Conservation (phyloP, 768 basidiomycete species). For the Podaxis pistillaris region DNA sequence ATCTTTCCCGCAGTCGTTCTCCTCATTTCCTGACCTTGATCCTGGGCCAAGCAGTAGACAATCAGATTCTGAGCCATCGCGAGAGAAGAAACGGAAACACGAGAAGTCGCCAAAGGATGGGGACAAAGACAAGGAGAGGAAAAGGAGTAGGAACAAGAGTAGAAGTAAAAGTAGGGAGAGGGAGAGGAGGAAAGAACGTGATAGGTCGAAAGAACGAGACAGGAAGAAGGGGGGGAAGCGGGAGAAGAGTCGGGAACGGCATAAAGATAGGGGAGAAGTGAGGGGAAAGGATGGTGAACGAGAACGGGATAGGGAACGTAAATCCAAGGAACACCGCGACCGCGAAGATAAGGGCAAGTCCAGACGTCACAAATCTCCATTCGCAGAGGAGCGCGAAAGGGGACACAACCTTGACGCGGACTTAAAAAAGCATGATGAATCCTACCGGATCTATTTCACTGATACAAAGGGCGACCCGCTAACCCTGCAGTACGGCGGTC, state of each 20-base stretch:
- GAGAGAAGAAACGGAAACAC: conserved; percentile 14
- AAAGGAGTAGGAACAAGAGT: conserved; percentile 20
- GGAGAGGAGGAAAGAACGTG: conserved; percentile 18
- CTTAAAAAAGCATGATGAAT: conserved; percentile 17
- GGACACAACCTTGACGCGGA: neutral
- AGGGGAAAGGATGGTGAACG: conserved; percentile 20
- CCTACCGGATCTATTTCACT: conserved; percentile 49
- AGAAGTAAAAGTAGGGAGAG: conserved; percentile 9
- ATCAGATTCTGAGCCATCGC: neutral
- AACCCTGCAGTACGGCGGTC: conserved; percentile 66
- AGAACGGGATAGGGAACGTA: conserved; percentile 16
- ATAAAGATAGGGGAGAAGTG: conserved; percentile 15
- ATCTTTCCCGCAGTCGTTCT: conserved; percentile 64
- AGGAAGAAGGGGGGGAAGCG: conserved; percentile 17
- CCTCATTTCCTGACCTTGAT: conserved; percentile 67
- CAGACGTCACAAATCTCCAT: conserved; percentile 26
- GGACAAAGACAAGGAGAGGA: conserved; percentile 9
- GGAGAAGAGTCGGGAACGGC: conserved; percentile 16
- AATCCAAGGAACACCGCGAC: conserved; percentile 24
- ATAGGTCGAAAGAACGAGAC: conserved; percentile 15
- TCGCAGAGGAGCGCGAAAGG: conserved; percentile 22
- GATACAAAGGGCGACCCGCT: conserved; percentile 66
- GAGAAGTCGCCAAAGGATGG: conserved; percentile 6
- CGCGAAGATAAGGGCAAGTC: conserved; percentile 24
- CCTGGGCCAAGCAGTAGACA: conserved; percentile 22